Evolutionary conservation across 1,284 basidiomycete genomes (phyloP), one percentile per base, ranked within the genome.

Genomic region (Coriolopsis trogii): DNA sequence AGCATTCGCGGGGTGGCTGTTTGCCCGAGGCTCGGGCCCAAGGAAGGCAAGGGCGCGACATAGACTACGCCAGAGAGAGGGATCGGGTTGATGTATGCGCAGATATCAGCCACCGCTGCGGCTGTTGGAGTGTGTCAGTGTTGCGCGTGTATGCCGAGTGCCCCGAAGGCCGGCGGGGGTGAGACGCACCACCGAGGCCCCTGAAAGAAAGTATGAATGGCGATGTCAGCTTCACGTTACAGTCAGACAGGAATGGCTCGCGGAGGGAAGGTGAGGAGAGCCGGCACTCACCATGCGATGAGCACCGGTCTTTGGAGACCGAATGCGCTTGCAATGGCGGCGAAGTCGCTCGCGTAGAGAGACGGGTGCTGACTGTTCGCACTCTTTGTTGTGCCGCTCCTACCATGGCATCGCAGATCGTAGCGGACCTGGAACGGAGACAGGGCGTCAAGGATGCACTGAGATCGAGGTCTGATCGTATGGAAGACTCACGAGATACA

Each of bases 351-450:
- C 8, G 68, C 67, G 18, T 59, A 64, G 23, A 59, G 45, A 15
- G 51, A 40, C 0, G 66, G 61, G 2, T 46, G 39, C 29, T 67
- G 60, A 20, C 46, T 58, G 18, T 61, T 62, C 7, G 48, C 44
- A 12, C 46, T 57, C 24, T 31, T 43, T 8, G 58, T 63, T 25
- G 49, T 62, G 1, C 62, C 63, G 28, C 64, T 67, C 34, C 62
- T 55, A n/a, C 68, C 67, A 50, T 67, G 66, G 7, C 67, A 67
- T 24, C 68, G 66, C 38, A 65, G 49, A 43, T 70, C 70, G 48
- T 70, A 71, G 18, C 67, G 60, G 13, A 71, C 60, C 68, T 71
- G 31, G 7, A 37, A n/a, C 10, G 18, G 26, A n/a, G 15, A 23
- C 21, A 39, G 28, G 30, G 28, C 15, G 42, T 25, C 8, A 34